A percentile compares a stretch with the other conserved stretches of the same genome.
Conservation (phyloP, 2,329 filamentous ascomycete species). For the Cladosporium velox region DNA sequence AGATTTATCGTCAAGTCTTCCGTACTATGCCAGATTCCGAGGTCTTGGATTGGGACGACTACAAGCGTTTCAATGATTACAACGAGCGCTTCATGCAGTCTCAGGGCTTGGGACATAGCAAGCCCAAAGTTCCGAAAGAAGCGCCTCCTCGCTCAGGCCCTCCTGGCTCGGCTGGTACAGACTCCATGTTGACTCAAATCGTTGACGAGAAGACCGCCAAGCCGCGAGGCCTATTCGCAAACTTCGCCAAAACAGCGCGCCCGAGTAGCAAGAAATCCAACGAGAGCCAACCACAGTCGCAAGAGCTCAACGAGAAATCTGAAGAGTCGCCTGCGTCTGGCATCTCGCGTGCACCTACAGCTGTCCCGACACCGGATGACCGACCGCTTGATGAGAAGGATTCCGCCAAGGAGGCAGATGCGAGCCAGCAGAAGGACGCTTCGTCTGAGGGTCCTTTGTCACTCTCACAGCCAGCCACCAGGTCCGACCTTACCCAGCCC, state of each 20-base stretch:
- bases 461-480: slow-evolving; percentile 31
- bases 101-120: slow-evolving; percentile 57
- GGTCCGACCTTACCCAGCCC: slow-evolving; percentile 23
- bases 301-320: slow-evolving; percentile 32
- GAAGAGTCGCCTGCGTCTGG: slow-evolving; percentile 29
- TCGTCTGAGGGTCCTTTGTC: neutral
- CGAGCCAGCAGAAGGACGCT: slow-evolving; percentile 20
- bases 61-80: slow-evolving; percentile 81
- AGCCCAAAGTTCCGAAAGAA: slow-evolving; percentile 51
- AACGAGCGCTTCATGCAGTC: slow-evolving; percentile 72
- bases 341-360: slow-evolving; percentile 32
- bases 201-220: slow-evolving; percentile 15
- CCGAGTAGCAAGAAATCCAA: slow-evolving; percentile 34
- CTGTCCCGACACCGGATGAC: slow-evolving; percentile 32
- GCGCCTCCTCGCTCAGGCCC: slow-evolving; percentile 52
- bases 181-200: slow-evolving; percentile 23
- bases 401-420: slow-evolving; percentile 24
- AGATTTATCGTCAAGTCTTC: slow-evolving; percentile 90
- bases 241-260: slow-evolving; percentile 37
- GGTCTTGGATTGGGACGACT: slow-evolving; percentile 89
- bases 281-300: slow-evolving; percentile 23
- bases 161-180: slow-evolving; percentile 43
- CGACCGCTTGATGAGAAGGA: slow-evolving; percentile 34
- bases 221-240: slow-evolving; percentile 33
- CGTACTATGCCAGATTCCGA: slow-evolving; percentile 96